Conservation (phyloP, 2,329 filamentous ascomycete species). For the Aspergillus spinulosporus region DNA sequence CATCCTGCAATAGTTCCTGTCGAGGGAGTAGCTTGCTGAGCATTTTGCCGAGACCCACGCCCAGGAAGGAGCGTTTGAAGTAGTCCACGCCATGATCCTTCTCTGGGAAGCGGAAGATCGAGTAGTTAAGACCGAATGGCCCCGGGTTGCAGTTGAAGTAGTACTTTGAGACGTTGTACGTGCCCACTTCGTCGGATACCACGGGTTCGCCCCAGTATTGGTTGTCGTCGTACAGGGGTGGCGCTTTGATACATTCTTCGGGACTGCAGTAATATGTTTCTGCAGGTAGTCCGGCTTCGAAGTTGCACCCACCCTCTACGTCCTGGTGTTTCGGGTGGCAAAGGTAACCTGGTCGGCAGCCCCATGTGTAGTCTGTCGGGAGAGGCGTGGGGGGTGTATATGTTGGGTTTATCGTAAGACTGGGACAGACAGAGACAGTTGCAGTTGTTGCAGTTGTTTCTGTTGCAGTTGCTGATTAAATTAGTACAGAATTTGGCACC, state of each 20-base stretch:
- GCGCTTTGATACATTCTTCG: slow-evolving; percentile 39
- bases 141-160: slow-evolving; percentile 66
- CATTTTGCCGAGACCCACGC: too few species aligned
- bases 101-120: slow-evolving; percentile 55
- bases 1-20: slow-evolving; percentile 29
- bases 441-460: slow-evolving; percentile 13
- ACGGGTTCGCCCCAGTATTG: slow-evolving; percentile 29
- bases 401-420: slow-evolving; percentile 32
- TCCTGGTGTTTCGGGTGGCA: slow-evolving; percentile 37
- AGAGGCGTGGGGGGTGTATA: slow-evolving; percentile 29
- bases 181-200: slow-evolving; percentile 20
- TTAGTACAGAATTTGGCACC: not conserved
- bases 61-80: not conserved
- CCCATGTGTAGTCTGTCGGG: slow-evolving; percentile 36
- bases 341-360: slow-evolving; percentile 45
- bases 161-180: slow-evolving; percentile 52
- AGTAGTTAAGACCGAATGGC: slow-evolving; percentile 62
- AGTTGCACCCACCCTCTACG: slow-evolving; percentile 34
- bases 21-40: slow-evolving; percentile 22
- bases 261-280: slow-evolving; percentile 40
- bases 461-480: not conserved
- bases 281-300: slow-evolving; percentile 41
- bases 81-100: slow-evolving; percentile 6
- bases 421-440: slow-evolving; percentile 31
- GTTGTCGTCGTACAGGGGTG: slow-evolving; percentile 26